Base-by-base conservation (phyloP, 805 yeast species). In the Metschnikowia amazonensis region DNA sequence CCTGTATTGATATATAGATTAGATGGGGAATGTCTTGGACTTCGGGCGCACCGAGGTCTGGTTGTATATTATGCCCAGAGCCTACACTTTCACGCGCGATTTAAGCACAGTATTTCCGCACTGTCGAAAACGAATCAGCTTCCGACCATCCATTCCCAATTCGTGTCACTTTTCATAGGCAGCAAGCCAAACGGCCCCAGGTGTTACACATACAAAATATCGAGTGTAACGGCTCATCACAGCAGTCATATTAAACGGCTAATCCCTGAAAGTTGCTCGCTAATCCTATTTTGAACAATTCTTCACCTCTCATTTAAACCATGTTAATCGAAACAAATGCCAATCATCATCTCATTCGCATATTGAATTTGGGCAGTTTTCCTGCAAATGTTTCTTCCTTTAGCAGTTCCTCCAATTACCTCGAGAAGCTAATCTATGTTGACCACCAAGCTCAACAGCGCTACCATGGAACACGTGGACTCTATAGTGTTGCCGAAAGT, bases 301-400 rank as follows among this genome's bases (percentile, higher is more conserved):
- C 24, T 34, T 18, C 18, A 13, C 36, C 36, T 32, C 24, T 7
- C 18, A 35, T 14, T 28, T 16, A 7, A 31, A 40, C 27, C 16
- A 65, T 63, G 68, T 46, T 49, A 20, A 62, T 64, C 29, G 67
- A 63, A 44, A 48, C 46, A 20, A 48, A 60, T 28, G 52, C 51
- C n/a, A 55, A 64, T 47, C 69, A 61, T 28, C 46, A 50, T 39
- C 55, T 56, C 41, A 49, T 62, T 38, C 53, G 49, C 35, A 61
- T 67, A 4, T 59, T 71, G 44, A 58, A 57, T 37, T 49, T 68
- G 32, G 74, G 75, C 18, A 57, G 67, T 38, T 71, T 70, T 40
- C 76, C 76, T 9, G 52, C 48, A 43, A 51, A 63, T 27, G 69
- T 69, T 29, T 48, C 58, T 30, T 57, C 52, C n/a, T 66, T 60